Evolutionary conservation across 2,329 filamentous ascomycete species (phyloP), one percentile per base, ranked within the genome.

Genomic region (Claviceps sp.): DNA sequence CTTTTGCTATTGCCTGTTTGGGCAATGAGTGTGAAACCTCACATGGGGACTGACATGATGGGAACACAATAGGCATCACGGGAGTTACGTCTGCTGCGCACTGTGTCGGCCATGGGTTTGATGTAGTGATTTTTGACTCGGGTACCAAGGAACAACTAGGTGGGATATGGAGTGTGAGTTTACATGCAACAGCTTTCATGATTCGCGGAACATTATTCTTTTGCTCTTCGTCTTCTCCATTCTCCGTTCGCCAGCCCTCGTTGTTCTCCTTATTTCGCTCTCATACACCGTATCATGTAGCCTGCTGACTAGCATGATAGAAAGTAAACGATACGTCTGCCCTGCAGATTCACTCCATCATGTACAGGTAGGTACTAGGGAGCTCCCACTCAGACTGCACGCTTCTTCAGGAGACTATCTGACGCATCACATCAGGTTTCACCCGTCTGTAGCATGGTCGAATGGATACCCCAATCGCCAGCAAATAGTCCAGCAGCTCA

Each of bases 91-190:
- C 87, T 7, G 89, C 89, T 0, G 81, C 86, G 1, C 88, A 94
- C 64, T 89, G 86, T 62, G 80, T 90, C 39, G 88, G 88, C 1
- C 86, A 93, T 78, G 87, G 87, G 45, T 91, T 91, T 58, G 86
- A 93, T 56, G 84, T 89, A 6, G 76, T 78, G 19, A 78, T 94
- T 41, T 94, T 94, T 57, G 88, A 94, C 63, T 78, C 80, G 7
- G 84, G 85, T 1, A 67, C 74, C 4, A 73, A 81, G 56, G 75
- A 85, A 16, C 73, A 79, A 24, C 65, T 94, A 0, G 87, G 87
- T 16, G 87, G 87, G 0, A 91, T 91, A 38, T 91, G 87, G 87
- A 87, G 81, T 62, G 82, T 85, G 68, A 64, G 79, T 5, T 26
- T 24, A 2, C 26, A 11, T 34, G 22, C 22, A 22, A 22, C 3